Conservation (phyloP, 1,139 yeast species). For the Groenewaldozyma auringiensis region DNA sequence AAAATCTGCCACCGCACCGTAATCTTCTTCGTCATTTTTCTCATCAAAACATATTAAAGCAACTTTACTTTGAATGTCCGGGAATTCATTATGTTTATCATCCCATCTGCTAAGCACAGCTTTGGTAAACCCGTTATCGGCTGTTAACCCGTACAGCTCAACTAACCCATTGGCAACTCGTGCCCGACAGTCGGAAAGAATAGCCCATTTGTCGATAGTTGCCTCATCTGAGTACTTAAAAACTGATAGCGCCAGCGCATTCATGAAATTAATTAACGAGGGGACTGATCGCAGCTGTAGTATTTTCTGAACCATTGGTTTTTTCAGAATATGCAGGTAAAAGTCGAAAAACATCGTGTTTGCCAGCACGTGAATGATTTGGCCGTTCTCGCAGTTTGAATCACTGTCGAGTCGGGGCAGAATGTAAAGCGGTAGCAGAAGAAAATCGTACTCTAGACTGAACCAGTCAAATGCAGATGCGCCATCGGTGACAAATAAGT, state of each 20-base stretch:
- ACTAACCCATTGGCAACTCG: constrained; percentile 8
- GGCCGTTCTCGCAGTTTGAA: constrained; percentile 1
- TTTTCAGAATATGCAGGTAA: constrained; percentile 8
- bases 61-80: constrained; percentile 6
- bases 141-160: constrained; percentile 6
- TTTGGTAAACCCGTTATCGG: constrained; percentile 8
- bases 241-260: constrained; percentile 11
- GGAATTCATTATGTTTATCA: constrained; percentile 10
- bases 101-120: constrained; percentile 10
- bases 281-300: constrained; percentile 11
- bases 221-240: constrained; percentile 10
- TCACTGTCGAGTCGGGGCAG: constrained; percentile 2
- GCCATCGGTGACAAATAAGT: constrained; percentile 3
- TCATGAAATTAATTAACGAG: constrained; percentile 10
- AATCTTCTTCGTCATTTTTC: constrained; percentile 9
- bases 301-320: constrained; percentile 4
- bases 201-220: constrained; percentile 9
- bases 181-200: constrained; percentile 10
- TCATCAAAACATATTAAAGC: constrained; percentile 3
- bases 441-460: constrained; percentile 9
- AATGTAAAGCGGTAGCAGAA: constrained; percentile 10
- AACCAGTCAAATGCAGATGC: constrained; percentile 7
- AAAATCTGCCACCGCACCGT: too few relatives aligned
- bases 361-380: constrained; percentile 10
- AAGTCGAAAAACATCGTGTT: constrained; percentile 10